Conservation (phyloP, 345 rosid genomes). For the Moringa oleifera region DNA sequence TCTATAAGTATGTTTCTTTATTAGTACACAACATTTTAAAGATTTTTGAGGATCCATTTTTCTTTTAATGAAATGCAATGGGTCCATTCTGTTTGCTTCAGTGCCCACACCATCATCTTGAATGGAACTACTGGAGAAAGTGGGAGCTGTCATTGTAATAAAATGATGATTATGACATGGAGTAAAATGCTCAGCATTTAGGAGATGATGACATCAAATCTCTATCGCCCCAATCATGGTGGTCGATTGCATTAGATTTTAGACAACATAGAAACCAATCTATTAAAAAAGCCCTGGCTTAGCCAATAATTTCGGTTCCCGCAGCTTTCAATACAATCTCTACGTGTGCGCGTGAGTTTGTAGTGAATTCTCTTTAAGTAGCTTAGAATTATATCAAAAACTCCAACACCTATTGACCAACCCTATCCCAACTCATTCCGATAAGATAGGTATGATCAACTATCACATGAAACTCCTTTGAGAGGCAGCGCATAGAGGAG, state of each 20-base stretch:
- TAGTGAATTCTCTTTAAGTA: no score
- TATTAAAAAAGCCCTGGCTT: no score
- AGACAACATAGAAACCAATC: no score
- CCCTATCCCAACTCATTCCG: neutral
- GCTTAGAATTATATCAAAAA: no score
- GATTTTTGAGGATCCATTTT: neutral
- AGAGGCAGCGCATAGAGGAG: neutral
- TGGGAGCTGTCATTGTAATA: neutral
- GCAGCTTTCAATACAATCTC: no score
- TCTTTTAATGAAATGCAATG: neutral
- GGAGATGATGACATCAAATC: neutral
- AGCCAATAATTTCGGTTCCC: no score
- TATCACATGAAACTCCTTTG: neutral
- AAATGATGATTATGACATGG: no score
- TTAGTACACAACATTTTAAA: neutral
- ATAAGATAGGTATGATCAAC: neutral
- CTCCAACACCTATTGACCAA: neutral
- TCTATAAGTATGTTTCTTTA: neutral
- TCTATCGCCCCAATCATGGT: no score
- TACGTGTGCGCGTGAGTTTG: no score
- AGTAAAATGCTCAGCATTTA: neutral
- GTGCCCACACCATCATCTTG: neutral
- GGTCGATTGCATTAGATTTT: no score
- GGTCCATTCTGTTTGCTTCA: neutral
- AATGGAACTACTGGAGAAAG: neutral